A percentile compares a stretch with the other conserved stretches of the same genome.
These are phyloP conservation scores for Chrysoporthe austroafricana DNA, from an alignment of 2,329 filamentous ascomycete genomes.

Conservation along the genomic window DNA sequence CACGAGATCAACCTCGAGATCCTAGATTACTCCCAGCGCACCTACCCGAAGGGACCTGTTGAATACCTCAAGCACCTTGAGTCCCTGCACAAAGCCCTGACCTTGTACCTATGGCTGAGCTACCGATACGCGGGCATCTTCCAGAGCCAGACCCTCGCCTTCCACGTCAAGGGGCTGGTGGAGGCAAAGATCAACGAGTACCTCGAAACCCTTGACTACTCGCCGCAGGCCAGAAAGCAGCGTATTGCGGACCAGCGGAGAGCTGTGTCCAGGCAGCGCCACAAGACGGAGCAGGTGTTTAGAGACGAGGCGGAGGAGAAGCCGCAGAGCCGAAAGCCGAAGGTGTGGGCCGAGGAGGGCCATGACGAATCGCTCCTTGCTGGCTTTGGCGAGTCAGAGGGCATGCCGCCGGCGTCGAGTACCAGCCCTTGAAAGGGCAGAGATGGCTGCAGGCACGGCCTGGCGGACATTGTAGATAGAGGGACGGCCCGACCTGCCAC, in stretches of 20 bases:
- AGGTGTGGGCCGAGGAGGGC: conserved; percentile 40
- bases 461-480: background rate
- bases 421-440: background rate
- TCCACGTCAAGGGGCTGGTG: conserved; percentile 76
- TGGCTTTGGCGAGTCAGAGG: conserved; percentile 31
- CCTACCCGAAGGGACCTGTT: conserved; percentile 43
- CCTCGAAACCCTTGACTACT: conserved; percentile 59
- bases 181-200: conserved; percentile 74
- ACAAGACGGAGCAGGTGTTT: conserved; percentile 30
- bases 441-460: background rate
- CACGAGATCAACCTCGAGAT: conserved; percentile 71
- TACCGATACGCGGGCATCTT: conserved; percentile 87
- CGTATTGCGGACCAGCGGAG: conserved; percentile 26
- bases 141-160: conserved; percentile 72
- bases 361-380: conserved; percentile 42
- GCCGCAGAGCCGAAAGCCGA: background rate
- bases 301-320: conserved; percentile 28
- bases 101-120: conserved; percentile 90
- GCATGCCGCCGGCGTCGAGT: background rate
- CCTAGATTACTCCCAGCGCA: conserved; percentile 64
- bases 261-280: conserved; percentile 30
- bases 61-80: conserved; percentile 73
- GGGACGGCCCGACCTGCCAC: no score
- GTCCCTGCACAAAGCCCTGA: conserved; percentile 77
- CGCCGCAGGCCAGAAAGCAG: conserved; percentile 40